phyloP scores from a whole-genome alignment of 1,284 basidiomycete species.

The Leccinum holopus region DNA sequence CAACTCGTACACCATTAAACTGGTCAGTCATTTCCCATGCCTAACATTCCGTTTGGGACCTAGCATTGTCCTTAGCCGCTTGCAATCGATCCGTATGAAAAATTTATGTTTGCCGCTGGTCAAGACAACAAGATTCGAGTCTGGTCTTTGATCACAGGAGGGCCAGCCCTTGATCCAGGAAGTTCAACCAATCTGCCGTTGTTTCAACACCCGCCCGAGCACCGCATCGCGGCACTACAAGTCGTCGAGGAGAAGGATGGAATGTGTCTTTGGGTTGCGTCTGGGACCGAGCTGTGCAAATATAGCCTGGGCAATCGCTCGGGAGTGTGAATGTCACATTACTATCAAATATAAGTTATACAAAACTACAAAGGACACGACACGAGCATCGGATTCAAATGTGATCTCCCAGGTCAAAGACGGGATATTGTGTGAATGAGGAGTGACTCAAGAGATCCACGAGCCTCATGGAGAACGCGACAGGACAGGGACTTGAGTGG shows the following conservation, averaged over 20 bases:
- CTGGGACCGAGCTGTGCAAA: constrained; percentile 39
- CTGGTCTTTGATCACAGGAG: constrained; percentile 64
- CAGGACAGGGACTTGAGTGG: constrained; percentile 15
- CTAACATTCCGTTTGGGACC: background rate
- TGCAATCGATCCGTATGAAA: constrained; percentile 54
- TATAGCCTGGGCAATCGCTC: constrained; percentile 43
- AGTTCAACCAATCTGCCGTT: constrained; percentile 16
- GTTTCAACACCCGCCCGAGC: constrained; percentile 39
- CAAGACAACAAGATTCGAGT: constrained; percentile 59
- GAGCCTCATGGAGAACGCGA: constrained; percentile 25
- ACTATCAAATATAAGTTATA: constrained; percentile 4
- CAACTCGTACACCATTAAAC: constrained; percentile 48
- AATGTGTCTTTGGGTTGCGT: constrained; percentile 44
- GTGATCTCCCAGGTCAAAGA: background rate
- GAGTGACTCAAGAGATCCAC: constrained; percentile 13
- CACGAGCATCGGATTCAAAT: background rate
- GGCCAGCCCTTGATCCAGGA: constrained; percentile 34
- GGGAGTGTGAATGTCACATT: background rate
- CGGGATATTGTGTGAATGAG: background rate
- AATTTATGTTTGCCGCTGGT: constrained; percentile 73
- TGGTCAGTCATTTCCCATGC: constrained; percentile 41
- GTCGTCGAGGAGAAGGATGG: constrained; percentile 40
- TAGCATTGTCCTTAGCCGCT: constrained; percentile 48
- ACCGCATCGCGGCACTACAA: constrained; percentile 46
- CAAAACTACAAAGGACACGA: constrained; percentile 9